Percentiles rank a stretch among this genome's conserved stretches.
Conservation (phyloP, 306 rosid genomes). For the Vigna mungo region DNA sequence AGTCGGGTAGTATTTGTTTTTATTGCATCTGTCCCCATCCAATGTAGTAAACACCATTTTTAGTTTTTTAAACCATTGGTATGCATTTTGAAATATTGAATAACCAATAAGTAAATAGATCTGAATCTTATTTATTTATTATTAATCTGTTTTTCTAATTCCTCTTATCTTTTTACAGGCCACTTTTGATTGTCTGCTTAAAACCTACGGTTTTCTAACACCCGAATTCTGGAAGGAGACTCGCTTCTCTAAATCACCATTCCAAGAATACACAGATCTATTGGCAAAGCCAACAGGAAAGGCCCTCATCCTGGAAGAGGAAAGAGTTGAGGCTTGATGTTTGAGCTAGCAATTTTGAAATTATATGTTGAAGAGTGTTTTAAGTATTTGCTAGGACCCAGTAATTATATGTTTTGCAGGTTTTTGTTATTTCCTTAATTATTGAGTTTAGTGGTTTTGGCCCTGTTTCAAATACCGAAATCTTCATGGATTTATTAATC, state of each 20-base stretch:
- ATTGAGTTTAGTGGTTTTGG: conserved; percentile 28
- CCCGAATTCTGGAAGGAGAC: conserved; percentile 52
- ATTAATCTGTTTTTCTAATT: neutral
- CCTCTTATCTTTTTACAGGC: conserved; percentile 22
- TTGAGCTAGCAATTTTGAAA: conserved; percentile 20
- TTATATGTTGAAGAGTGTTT: neutral
- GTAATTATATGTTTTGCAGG: conserved; percentile 30
- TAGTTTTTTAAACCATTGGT: no score
- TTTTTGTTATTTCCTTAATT: neutral
- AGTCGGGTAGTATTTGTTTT: no score
- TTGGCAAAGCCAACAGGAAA: conserved; percentile 44
- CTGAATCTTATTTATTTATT: neutral
- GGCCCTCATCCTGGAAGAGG: conserved; percentile 46
- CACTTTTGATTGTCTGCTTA: conserved; percentile 47
- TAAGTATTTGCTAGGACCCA: conserved; percentile 21
- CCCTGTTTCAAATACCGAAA: conserved; percentile 17
- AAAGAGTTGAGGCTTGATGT: conserved; percentile 40
- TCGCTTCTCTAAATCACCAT: conserved; percentile 46
- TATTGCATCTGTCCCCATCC: no score
- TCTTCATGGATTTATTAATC: neutral
- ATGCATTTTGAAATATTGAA: neutral
- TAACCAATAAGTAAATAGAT: neutral
- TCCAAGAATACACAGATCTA: conserved; percentile 49
- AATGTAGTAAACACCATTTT: neutral
- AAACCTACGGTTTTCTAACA: conserved; percentile 46